Base-by-base conservation (phyloP, 2,329 filamentous ascomycete species). In the Aspergillus clavatus region DNA sequence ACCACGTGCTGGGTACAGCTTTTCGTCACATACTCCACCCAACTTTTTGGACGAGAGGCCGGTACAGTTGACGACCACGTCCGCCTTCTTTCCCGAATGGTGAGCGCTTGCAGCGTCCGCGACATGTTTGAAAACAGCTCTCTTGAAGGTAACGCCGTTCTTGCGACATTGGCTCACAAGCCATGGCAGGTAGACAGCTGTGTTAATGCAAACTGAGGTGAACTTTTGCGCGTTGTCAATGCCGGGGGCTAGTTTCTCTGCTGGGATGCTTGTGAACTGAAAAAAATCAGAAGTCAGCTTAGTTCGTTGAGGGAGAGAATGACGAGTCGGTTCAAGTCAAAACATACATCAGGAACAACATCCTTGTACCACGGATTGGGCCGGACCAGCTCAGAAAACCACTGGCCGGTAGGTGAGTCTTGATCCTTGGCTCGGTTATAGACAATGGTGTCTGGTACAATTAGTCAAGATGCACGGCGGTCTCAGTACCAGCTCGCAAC, bases 131-230 rank as follows among this genome's bases (percentile, higher is more conserved):
- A 90, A 68, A 1, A 77, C 65, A 2, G 71, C 80, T 16, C 87
- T 79, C 57, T 80, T 78, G 58, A 91, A 72, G 1, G 81, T 72
- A 5, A 87, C 85, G 22, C 88, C 87, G 45, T 82, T 80, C 56
- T 81, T 82, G 22, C 86, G 75, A 64, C 88, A 94, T 69, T 93
- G 84, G 0, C 87, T 86, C 0, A 87, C 73, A 0, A 97, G 82
- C 81, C 87, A 96, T 3, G 87, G 82, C 2, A 96, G 80, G 69
- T 96, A 97, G 46, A 96, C 70, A 33, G 86, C 81, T 0, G 87
- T 87, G 70, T 97, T 96, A 65, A 96, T 91, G 70, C 90, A 96
- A 31, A 95, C 83, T 1, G 87, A 91, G 6, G 81, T 88, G 66
- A 93, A 95, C 44, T 78, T 74, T 40, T 81, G 86, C 19, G 82